These are phyloP conservation scores for Arachnopeziza araneosa DNA, from an alignment of 2,329 filamentous ascomycete genomes.

Conservation along the genomic window DNA sequence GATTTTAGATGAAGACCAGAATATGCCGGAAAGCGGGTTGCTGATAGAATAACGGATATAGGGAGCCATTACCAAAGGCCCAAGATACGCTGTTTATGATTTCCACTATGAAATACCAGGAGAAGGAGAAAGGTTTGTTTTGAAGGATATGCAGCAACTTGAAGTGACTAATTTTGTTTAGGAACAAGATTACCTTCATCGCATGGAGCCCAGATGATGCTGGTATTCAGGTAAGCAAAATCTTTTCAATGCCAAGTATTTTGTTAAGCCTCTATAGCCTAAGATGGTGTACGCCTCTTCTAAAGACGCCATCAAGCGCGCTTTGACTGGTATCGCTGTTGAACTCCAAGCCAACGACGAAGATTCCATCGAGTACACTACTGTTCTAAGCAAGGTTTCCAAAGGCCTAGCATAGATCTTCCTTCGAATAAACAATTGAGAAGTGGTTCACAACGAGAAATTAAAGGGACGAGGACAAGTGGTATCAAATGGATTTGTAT, in stretches of 20 bases:
- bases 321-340: constrained; percentile 66
- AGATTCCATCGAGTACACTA: constrained; percentile 75
- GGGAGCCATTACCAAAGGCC: constrained; percentile 59
- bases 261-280: constrained; percentile 44
- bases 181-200: constrained; percentile 76
- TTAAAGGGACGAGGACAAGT: constrained; percentile 3
- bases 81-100: constrained; percentile 81
- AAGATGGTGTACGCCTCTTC: constrained; percentile 91
- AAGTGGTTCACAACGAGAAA: neutral
- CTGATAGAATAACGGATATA: constrained; percentile 25
- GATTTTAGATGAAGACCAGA: neutral
- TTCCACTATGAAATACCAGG: constrained; percentile 71
- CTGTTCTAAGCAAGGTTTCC: constrained; percentile 61
- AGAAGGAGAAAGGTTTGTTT: constrained; percentile 62
- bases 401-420: constrained; percentile 47
- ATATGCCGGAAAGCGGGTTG: neutral
- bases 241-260: neutral
- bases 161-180: constrained; percentile 30
- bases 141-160: neutral
- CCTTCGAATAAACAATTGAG: neutral
- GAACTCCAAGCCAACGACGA: constrained; percentile 81
- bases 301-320: constrained; percentile 78
- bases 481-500: neutral
- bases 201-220: constrained; percentile 80
- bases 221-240: constrained; percentile 59